Percentiles rank a stretch among this genome's conserved stretches.
Evolutionary conservation across 495 filamentous ascomycete species (phyloP).

Genomic region (Podospora tetraspora): DNA sequence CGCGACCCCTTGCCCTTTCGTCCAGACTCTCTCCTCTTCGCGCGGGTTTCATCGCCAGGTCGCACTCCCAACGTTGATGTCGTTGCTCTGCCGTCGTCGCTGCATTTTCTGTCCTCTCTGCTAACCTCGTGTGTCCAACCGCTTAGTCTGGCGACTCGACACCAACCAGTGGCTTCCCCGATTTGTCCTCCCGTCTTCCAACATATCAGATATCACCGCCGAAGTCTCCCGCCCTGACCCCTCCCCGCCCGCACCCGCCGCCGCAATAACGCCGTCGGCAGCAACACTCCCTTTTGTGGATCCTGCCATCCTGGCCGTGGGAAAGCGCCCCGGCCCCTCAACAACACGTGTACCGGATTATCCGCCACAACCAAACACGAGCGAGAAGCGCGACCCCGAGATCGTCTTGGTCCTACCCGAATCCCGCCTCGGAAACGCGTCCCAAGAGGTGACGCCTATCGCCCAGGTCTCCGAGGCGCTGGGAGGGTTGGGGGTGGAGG

Average conservation of each 20-base stretch:
- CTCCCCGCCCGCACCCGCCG: neutral
- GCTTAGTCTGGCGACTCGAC: conserved; percentile 25
- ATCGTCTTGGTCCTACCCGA: conserved; percentile 3
- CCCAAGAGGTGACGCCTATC: conserved; percentile 15
- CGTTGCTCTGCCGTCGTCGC: neutral
- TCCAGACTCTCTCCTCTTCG: neutral
- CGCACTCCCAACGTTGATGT: neutral
- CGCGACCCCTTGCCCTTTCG: neutral
- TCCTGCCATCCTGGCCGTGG: conserved; percentile 51
- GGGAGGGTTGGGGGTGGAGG: conserved; percentile 17
- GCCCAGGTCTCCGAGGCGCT: conserved; percentile 9
- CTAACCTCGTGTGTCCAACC: neutral
- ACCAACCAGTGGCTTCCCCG: conserved; percentile 32
- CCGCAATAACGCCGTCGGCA: conserved; percentile 1
- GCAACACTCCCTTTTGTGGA: conserved; percentile 41
- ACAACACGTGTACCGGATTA: conserved; percentile 14
- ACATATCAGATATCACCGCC: conserved; percentile 37
- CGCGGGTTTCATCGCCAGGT: neutral
- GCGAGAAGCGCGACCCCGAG: conserved; percentile 34
- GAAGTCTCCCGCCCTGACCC: conserved; percentile 8
- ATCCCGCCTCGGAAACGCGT: neutral
- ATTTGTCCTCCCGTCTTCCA: conserved; percentile 31
- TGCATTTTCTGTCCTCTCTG: neutral
- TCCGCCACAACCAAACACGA: conserved; percentile 29
- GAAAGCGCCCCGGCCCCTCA: conserved; percentile 29